A percentile compares a stretch with the other conserved stretches of the same genome.
Evolutionary conservation across 2,329 filamentous ascomycete species (phyloP).

Genomic region (Zymoseptoria ardabiliae): DNA sequence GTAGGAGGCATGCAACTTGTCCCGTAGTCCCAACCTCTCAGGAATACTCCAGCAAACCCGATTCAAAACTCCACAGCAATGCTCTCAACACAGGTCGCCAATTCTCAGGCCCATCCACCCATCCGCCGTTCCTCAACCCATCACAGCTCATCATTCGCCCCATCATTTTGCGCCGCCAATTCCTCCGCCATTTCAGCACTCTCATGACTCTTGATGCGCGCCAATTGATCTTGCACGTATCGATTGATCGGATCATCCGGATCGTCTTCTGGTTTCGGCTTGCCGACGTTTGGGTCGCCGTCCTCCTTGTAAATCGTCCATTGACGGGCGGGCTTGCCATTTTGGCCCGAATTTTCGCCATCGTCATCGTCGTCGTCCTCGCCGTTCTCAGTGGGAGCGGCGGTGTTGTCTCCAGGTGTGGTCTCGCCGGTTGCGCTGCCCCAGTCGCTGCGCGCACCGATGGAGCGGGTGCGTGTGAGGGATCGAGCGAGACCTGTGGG

Average conservation of each 20-base stretch:
- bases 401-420: conserved; percentile 28
- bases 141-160: conserved; percentile 15
- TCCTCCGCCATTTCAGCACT: conserved; percentile 52
- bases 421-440: conserved; percentile 30
- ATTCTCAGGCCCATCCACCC: neutral
- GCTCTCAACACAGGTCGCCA: neutral
- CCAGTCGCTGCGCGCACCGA: conserved; percentile 75
- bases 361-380: conserved; percentile 32
- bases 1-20: no score
- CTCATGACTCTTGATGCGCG: conserved; percentile 58
- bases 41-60: no score
- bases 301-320: conserved; percentile 48
- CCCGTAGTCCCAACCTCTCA: no score
- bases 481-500: conserved; percentile 49
- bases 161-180: conserved; percentile 48
- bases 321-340: conserved; percentile 26
- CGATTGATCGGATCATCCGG: conserved; percentile 60
- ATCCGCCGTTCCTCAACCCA: neutral
- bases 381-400: conserved; percentile 25
- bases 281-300: conserved; percentile 33
- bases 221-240: conserved; percentile 76
- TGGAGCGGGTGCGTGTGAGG: conserved; percentile 52
- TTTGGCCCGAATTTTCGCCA: conserved; percentile 15
- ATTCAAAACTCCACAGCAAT: neutral
- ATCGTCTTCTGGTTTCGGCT: conserved; percentile 27